phyloP scores from a whole-genome alignment of 495 filamentous ascomycete genomes.

The Neurospora terricola region DNA sequence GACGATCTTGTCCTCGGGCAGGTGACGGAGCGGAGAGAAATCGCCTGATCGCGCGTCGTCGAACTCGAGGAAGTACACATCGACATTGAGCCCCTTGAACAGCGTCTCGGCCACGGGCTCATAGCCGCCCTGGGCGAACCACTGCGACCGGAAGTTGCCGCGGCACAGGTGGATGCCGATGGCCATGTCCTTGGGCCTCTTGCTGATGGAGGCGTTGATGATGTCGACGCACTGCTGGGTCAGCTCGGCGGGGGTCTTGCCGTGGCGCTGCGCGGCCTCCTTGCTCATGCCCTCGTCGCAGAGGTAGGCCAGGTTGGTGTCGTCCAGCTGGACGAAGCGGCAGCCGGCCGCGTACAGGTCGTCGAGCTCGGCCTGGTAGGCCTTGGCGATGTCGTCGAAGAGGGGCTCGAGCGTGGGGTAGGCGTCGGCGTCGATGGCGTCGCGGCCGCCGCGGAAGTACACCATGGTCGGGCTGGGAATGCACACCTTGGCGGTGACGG shows the following conservation, averaged over 20 bases:
- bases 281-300: constrained; percentile 54
- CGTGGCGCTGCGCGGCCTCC: constrained; percentile 49
- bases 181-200: constrained; percentile 50
- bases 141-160: constrained; percentile 48
- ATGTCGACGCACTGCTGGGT: constrained; percentile 51
- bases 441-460: constrained; percentile 53
- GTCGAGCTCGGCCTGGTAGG: constrained; percentile 50
- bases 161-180: constrained; percentile 58
- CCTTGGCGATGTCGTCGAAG: constrained; percentile 50
- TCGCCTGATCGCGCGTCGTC: constrained; percentile 57
- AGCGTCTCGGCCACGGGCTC: constrained; percentile 57
- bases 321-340: constrained; percentile 56
- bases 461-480: constrained; percentile 59
- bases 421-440: constrained; percentile 43
- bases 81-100: constrained; percentile 53
- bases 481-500: constrained; percentile 50
- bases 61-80: constrained; percentile 62
- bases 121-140: constrained; percentile 59
- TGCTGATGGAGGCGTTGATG: constrained; percentile 51
- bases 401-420: constrained; percentile 51
- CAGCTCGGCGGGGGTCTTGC: constrained; percentile 43
- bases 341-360: constrained; percentile 52
- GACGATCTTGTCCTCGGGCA: constrained; percentile 56
- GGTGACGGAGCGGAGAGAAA: constrained; percentile 52
- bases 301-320: constrained; percentile 57